A percentile compares a stretch with the other conserved stretches of the same genome.
Evolutionary conservation across 2,329 filamentous ascomycete species (phyloP).

Genomic region (Aspergillus tanneri): DNA sequence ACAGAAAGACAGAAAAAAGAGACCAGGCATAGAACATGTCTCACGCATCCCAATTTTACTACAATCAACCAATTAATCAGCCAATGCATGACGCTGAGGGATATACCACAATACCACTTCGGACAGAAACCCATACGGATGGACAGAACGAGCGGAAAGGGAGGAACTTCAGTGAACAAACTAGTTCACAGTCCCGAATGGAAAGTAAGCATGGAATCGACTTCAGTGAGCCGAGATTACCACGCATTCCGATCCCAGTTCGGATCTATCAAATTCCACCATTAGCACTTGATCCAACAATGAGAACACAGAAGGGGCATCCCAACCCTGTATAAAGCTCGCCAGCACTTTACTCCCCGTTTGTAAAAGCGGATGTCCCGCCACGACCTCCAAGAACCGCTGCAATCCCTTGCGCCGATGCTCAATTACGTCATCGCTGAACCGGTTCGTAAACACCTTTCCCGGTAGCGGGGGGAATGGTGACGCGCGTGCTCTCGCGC

Average conservation of each 20-base stretch:
- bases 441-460: slow-evolving; percentile 97
- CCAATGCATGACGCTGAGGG: not conserved
- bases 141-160: too few relatives aligned
- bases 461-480: slow-evolving; percentile 92
- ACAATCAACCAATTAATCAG: not conserved
- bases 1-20: not conserved
- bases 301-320: slow-evolving; percentile 9
- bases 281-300: not conserved
- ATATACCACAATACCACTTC: not conserved
- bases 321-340: slow-evolving; percentile 91
- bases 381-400: slow-evolving; percentile 95
- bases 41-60: not conserved
- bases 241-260: slow-evolving; percentile 87
- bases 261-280: slow-evolving; percentile 42
- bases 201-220: not conserved
- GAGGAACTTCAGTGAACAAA: too few relatives aligned
- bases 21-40: not conserved
- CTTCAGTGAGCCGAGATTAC: too few relatives aligned
- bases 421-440: slow-evolving; percentile 98
- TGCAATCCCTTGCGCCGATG: slow-evolving; percentile 86
- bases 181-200: not conserved
- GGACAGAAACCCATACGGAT: too few relatives aligned
- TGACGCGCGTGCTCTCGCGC: slow-evolving; percentile 89
- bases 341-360: slow-evolving; percentile 96
- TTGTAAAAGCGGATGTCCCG: slow-evolving; percentile 92